Conservation (phyloP, 345 rosid species). For the Raphanus raphanistrum region DNA sequence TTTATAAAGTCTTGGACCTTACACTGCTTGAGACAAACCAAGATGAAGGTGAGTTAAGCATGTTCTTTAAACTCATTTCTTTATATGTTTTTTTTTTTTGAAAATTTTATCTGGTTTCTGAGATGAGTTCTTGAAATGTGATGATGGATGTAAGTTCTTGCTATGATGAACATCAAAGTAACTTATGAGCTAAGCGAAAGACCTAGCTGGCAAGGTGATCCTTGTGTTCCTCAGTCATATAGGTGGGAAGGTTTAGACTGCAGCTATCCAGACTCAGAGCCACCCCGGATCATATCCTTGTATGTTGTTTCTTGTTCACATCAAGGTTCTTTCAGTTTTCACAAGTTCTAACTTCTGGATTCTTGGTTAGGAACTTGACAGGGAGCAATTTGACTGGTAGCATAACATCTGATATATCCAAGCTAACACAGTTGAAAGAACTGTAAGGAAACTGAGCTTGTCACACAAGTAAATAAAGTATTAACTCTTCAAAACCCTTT, state of each 20-base stretch:
- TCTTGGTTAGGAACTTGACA: conserved; percentile 36
- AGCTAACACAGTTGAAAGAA: conserved; percentile 35
- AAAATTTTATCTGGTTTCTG: neutral
- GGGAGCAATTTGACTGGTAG: conserved; percentile 40
- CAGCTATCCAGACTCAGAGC: conserved; percentile 11
- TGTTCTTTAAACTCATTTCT: neutral
- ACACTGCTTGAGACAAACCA: conserved; percentile 21
- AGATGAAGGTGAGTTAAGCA: conserved; percentile 36
- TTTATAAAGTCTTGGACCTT: conserved; percentile 33
- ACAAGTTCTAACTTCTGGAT: neutral
- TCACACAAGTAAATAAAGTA: neutral
- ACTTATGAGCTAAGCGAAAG: conserved; percentile 31
- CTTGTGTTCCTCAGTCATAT: conserved; percentile 36
- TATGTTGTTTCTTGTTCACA: conserved; percentile 32
- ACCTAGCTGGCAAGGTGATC: conserved; percentile 56
- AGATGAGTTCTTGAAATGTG: conserved; percentile 8
- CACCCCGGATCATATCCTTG: conserved; percentile 48
- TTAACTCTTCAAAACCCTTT: neutral
- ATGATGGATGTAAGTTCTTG: conserved; percentile 36
- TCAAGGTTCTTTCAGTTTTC: neutral
- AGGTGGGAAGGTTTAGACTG: conserved; percentile 52
- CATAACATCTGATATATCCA: conserved; percentile 37
- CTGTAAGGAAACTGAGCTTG: conserved; percentile 40
- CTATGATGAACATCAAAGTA: conserved; percentile 46
- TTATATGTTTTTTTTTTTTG: neutral